Conservation (phyloP, 257 asterid species). For the Plantago elongata region DNA sequence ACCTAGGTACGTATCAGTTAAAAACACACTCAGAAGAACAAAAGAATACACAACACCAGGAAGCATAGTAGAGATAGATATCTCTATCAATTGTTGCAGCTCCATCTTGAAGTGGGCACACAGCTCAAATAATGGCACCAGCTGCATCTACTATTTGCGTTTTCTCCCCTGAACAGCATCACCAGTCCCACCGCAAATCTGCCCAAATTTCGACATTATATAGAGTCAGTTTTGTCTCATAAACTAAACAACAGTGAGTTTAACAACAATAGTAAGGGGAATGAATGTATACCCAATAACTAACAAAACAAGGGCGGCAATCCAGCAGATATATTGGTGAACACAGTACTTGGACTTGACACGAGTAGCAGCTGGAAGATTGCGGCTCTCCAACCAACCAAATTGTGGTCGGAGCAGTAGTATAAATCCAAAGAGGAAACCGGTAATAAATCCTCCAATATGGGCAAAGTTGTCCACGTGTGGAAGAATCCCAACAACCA, state of each 20-base stretch:
- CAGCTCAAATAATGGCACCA: conserved; percentile 94
- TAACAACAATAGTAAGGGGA: not conserved
- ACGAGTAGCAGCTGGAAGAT: conserved; percentile 51
- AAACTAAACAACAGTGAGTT: not conserved
- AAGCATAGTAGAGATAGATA: not conserved
- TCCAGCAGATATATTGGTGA: conserved; percentile 51
- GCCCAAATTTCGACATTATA: conserved; percentile 16
- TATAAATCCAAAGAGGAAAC: conserved; percentile 77
- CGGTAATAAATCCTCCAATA: conserved; percentile 76
- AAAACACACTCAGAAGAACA: too few relatives aligned
- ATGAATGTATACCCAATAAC: conserved; percentile 56
- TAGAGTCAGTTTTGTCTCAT: not conserved
- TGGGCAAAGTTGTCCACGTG: conserved; percentile 91
- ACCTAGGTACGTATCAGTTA: too few relatives aligned
- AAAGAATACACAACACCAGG: too few relatives aligned
- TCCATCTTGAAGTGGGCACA: conserved; percentile 87
- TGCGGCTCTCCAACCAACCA: conserved; percentile 61
- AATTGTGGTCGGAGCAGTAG: conserved; percentile 75
- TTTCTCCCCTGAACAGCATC: conserved; percentile 73
- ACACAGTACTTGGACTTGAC: conserved; percentile 61
- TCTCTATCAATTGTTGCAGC: conserved; percentile 41
- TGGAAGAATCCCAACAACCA: conserved; percentile 81
- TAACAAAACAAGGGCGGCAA: conserved; percentile 43
- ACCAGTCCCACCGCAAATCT: conserved; percentile 64
- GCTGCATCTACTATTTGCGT: conserved; percentile 59